Conservation (phyloP, 176 grass and related monocot genomes). For the Hordeum marinum region DNA sequence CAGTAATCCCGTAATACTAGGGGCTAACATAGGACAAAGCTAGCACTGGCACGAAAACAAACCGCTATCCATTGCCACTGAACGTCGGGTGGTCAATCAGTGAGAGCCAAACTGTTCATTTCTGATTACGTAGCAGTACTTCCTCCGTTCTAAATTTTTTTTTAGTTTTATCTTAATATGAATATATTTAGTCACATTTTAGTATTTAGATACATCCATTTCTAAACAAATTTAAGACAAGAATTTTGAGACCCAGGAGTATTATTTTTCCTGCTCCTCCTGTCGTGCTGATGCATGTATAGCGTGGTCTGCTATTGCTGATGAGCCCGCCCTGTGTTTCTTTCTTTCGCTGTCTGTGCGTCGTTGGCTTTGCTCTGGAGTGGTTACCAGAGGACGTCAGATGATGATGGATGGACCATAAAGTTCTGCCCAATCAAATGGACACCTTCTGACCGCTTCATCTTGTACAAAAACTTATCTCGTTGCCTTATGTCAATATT, state of each 20-base stretch:
- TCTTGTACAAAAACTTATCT: constrained; percentile 5
- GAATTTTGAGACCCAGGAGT: no score
- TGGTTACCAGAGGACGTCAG: constrained; percentile 20
- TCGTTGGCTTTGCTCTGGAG: constrained; percentile 23
- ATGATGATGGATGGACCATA: constrained; percentile 29
- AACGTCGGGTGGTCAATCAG: not conserved
- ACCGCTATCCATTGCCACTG: not conserved
- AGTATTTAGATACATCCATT: no score
- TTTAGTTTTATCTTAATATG: no score
- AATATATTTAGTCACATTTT: no score
- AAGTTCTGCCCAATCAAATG: constrained; percentile 15
- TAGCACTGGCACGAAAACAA: not conserved
- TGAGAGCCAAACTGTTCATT: not conserved
- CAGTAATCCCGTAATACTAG: not conserved
- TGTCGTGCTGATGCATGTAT: not conserved
- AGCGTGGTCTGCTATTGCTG: not conserved
- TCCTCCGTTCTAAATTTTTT: no score
- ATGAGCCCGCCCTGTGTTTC: not conserved
- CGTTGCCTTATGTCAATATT: not conserved
- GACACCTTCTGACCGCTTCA: not conserved
- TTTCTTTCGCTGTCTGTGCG: constrained; percentile 23
- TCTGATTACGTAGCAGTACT: no score
- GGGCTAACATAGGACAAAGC: not conserved
- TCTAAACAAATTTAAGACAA: no score
- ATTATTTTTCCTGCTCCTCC: no score